A percentile compares a stretch with the other conserved stretches of the same genome.
phyloP scores from a whole-genome alignment of 2,329 filamentous ascomycete species.

The Herpotrichia juniperi region DNA sequence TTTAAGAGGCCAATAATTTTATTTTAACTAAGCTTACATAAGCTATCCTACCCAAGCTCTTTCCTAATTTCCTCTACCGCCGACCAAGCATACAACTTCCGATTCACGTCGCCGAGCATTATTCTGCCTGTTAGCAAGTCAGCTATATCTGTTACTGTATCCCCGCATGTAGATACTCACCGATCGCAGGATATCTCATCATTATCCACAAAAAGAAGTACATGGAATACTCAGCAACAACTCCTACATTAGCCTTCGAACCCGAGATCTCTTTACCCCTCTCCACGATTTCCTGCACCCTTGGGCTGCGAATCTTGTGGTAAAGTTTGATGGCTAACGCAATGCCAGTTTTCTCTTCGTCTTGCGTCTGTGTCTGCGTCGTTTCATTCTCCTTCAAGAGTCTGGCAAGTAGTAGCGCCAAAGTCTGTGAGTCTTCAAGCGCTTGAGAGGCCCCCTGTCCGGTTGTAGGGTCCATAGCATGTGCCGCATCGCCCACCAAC shows the following conservation, averaged over 20 bases:
- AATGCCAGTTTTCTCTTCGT: slow-evolving; percentile 13
- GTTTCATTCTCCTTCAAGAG: slow-evolving; percentile 6
- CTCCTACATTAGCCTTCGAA: slow-evolving; percentile 20
- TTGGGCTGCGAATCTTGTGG: slow-evolving; percentile 25
- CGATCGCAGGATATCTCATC: slow-evolving; percentile 18
- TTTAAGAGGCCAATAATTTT: no score
- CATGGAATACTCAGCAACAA: slow-evolving; percentile 25
- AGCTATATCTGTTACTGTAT: background rate
- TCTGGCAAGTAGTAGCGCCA: slow-evolving; percentile 47
- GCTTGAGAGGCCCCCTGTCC: slow-evolving; percentile 64
- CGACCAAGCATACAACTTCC: slow-evolving; percentile 19
- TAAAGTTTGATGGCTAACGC: slow-evolving; percentile 19
- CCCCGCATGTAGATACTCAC: slow-evolving; percentile 13
- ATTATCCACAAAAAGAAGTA: slow-evolving; percentile 29
- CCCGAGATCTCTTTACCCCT: slow-evolving; percentile 24
- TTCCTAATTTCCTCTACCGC: slow-evolving; percentile 16
- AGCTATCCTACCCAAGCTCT: slow-evolving; percentile 3
- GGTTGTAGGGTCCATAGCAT: slow-evolving; percentile 60
- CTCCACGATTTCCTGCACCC: slow-evolving; percentile 22
- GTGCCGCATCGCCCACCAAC: slow-evolving; percentile 63
- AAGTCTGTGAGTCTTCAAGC: slow-evolving; percentile 59
- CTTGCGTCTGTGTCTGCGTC: slow-evolving; percentile 1
- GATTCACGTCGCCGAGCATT: slow-evolving; percentile 20
- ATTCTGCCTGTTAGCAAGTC: slow-evolving; percentile 5
- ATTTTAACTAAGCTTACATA: background rate